Evolutionary conservation across 805 yeast genomes (phyloP), one percentile per base, ranked within the genome.

Genomic region (Candida manassasensis): DNA sequence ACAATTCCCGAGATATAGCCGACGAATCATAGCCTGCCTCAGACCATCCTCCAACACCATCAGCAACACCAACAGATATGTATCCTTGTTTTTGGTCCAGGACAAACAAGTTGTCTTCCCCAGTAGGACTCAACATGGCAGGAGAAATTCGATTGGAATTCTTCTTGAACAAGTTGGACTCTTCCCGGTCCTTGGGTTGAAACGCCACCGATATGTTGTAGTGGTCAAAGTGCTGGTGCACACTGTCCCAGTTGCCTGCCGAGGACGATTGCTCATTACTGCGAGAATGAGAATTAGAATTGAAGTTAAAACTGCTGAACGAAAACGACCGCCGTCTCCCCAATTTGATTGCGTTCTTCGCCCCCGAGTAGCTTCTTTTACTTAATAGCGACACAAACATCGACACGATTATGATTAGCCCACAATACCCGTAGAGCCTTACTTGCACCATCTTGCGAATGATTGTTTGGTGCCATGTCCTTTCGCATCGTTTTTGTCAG

Each of bases 11-110:
- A 27, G 93, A 80, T 40, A 90, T 84, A 6, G 90, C 90, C 39
- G 87, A 75, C 2, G 96, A 84, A 55, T 90, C 96, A 49, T 78
- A 83, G 0, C 97, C 97, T 31, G 84, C 81, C 41, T 85, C 93
- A 1, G 84, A 75, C 97, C 97, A 90, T 3, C 97, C 97, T 11
- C 97, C 97, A 3, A 93, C 97, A 10, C 98, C 98, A 61, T 90
- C 98, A 4, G 96, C 83, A 3, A 84, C 93, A 15, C 90, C 94
- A n/a, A 79, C 69, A 4, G 82, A 75, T 0, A 81, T 42, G 19
- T 58, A 59, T 3, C 71, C 67, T 19, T 61, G 61, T 15, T 57
- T 57, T 6, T 76, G 68, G n/a, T 12, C 6, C 16, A 21, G 21
- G 18, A 79, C 65, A 39, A 84, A 77, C 47, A 69, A 78, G 51